phyloP scores from a whole-genome alignment of 768 basidiomycete species.

The Suillus ampliporus region DNA sequence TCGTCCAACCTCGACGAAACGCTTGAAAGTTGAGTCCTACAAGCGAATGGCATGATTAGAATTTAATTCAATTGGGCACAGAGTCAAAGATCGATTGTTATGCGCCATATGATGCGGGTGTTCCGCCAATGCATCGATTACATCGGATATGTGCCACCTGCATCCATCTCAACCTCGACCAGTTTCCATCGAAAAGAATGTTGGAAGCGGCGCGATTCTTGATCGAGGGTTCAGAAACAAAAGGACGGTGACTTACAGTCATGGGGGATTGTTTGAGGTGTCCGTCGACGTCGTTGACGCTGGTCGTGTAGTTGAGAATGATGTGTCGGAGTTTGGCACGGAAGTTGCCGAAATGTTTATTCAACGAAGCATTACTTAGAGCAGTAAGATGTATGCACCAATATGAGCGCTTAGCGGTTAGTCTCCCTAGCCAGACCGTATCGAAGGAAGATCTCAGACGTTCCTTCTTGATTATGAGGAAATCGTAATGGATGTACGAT shows the following conservation, averaged over 20 bases:
- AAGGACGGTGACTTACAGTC: constrained; percentile 6
- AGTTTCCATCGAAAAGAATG: background rate
- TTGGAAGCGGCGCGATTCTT: background rate
- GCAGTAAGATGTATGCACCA: no score
- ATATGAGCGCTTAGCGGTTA: no score
- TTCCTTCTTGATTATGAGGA: no score
- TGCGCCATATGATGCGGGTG: background rate
- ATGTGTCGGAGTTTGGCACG: constrained; percentile 5
- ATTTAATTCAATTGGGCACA: background rate
- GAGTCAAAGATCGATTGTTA: background rate
- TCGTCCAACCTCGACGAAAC: constrained; percentile 98
- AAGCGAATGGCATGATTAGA: background rate
- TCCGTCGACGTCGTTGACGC: constrained; percentile 1
- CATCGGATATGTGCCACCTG: constrained; percentile 1
- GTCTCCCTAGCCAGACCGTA: no score
- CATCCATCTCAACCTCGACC: constrained; percentile 2
- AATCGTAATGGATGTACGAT: no score
- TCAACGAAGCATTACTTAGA: no score
- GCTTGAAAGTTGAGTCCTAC: constrained; percentile 89
- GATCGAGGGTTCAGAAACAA: background rate
- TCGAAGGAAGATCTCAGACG: no score
- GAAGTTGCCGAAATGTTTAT: background rate
- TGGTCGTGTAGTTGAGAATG: constrained; percentile 4
- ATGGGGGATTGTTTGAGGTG: background rate
- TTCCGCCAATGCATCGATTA: background rate